Percentiles rank a stretch among this genome's conserved stretches.
phyloP scores from a whole-genome alignment of 1,139 yeast genomes.

The Yamadazyma blattariae region DNA sequence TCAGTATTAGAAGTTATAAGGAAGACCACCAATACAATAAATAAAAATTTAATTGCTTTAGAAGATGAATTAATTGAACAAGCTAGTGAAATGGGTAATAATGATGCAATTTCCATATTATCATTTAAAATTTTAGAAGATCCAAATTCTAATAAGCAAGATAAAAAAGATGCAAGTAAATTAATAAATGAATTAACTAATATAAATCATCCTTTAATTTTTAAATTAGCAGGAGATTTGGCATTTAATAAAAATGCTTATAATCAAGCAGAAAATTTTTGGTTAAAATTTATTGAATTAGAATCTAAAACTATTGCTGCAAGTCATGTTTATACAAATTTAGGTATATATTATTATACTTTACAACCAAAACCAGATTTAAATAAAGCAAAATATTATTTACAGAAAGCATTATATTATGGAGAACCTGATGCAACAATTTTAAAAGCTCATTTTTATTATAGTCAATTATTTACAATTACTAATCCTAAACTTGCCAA shows the following conservation, averaged over 20 bases:
- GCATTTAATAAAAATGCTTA: conserved; percentile 47
- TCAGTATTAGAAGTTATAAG: conserved; percentile 63
- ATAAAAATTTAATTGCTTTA: conserved; percentile 52
- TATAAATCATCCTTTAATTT: conserved; percentile 63
- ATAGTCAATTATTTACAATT: conserved; percentile 65
- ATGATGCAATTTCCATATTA: conserved; percentile 73
- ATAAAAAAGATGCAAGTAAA: conserved; percentile 57
- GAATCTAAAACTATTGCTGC: conserved; percentile 59
- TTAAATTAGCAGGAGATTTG: conserved; percentile 72
- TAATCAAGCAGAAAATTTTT: conserved; percentile 56
- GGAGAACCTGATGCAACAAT: conserved; percentile 57
- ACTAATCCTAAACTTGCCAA: conserved; percentile 58
- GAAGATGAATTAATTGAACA: conserved; percentile 73
- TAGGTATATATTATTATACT: conserved; percentile 57
- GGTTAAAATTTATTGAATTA: conserved; percentile 53
- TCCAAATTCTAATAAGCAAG: conserved; percentile 42
- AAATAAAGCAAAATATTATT: conserved; percentile 49
- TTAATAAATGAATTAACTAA: conserved; percentile 63
- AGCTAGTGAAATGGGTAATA: conserved; percentile 81
- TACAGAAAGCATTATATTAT: conserved; percentile 57
- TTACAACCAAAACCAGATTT: conserved; percentile 45
- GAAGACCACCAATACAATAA: conserved; percentile 54
- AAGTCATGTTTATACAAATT: conserved; percentile 68
- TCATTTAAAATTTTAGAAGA: conserved; percentile 57
- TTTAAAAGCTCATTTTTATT: conserved; percentile 69